Conservation (phyloP, 164 flowering plant genomes). For the Vitis rupestris region DNA sequence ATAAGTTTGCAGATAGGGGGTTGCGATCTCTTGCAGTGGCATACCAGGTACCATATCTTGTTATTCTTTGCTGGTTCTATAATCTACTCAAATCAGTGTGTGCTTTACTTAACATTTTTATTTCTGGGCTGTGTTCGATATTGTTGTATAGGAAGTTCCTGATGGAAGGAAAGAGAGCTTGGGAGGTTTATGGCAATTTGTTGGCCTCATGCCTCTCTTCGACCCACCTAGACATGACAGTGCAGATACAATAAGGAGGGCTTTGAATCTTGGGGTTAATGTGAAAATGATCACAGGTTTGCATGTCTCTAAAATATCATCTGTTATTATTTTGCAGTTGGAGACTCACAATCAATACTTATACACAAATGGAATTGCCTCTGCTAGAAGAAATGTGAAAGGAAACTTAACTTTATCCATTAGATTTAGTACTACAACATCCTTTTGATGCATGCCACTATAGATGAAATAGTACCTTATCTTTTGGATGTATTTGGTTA, state of each 20-base stretch:
- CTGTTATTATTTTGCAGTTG: background rate
- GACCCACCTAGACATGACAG: slow-evolving; percentile 73
- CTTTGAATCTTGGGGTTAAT: slow-evolving; percentile 65
- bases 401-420: too few species aligned
- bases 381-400: too few species aligned
- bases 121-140: background rate
- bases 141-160: slow-evolving; percentile 50
- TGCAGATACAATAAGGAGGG: slow-evolving; percentile 66
- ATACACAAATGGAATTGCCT: background rate
- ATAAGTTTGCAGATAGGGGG: slow-evolving; percentile 87
- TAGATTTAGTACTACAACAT: too few species aligned
- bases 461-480: too few species aligned
- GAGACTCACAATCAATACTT: background rate
- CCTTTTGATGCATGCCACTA: too few species aligned
- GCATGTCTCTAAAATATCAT: background rate
- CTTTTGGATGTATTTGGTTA: too few species aligned
- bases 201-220: slow-evolving; percentile 67
- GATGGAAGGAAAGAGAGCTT: slow-evolving; percentile 57
- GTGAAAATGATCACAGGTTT: slow-evolving; percentile 75
- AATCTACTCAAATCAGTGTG: background rate
- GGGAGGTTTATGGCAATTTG: slow-evolving; percentile 66
- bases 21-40: slow-evolving; percentile 88
- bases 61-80: background rate
- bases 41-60: slow-evolving; percentile 55
- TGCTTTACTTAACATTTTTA: background rate